Evolutionary conservation across 768 basidiomycete species (phyloP).

Genomic region (Dioszegia crocea): DNA sequence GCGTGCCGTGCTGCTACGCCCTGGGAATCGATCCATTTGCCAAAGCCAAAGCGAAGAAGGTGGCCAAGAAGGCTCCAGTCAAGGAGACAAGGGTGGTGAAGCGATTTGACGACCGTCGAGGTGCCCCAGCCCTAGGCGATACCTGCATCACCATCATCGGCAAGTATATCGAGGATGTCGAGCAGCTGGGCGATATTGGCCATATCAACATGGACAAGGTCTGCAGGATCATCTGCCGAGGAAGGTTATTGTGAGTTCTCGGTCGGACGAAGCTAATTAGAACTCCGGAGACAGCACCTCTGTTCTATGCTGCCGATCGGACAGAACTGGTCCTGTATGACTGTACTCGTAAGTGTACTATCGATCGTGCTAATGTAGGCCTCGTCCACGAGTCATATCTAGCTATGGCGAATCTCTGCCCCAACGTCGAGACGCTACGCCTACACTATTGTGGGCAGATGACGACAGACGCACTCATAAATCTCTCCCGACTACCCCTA

Average conservation of each 20-base stretch:
- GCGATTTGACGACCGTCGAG: constrained; percentile 59
- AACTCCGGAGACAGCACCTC: constrained; percentile 68
- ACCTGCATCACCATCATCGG: constrained; percentile 84
- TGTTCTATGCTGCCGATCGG: constrained; percentile 78
- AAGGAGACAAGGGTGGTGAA: constrained; percentile 4
- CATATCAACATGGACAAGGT: constrained; percentile 77
- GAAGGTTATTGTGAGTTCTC: constrained; percentile 69
- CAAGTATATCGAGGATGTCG: constrained; percentile 78
- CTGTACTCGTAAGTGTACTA: constrained; percentile 69
- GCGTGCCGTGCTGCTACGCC: constrained; percentile 74
- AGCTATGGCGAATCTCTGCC: constrained; percentile 74
- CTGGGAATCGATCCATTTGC: constrained; percentile 72
- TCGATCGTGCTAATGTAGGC: constrained; percentile 52
- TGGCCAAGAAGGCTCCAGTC: constrained; percentile 53
- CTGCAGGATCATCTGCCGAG: constrained; percentile 73
- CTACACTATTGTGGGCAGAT: constrained; percentile 85
- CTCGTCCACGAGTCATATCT: constrained; percentile 64
- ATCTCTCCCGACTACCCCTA: constrained; percentile 58
- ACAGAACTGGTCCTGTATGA: constrained; percentile 73
- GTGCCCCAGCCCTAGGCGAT: constrained; percentile 67
- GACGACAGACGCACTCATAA: constrained; percentile 51
- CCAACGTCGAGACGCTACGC: constrained; percentile 70
- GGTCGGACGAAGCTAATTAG: constrained; percentile 50
- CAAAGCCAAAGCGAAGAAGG: constrained; percentile 54
- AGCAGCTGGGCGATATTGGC: constrained; percentile 72